These are phyloP conservation scores for Solanum corneliomulleri DNA, from an alignment of 257 asterid genomes.

Conservation along the genomic window DNA sequence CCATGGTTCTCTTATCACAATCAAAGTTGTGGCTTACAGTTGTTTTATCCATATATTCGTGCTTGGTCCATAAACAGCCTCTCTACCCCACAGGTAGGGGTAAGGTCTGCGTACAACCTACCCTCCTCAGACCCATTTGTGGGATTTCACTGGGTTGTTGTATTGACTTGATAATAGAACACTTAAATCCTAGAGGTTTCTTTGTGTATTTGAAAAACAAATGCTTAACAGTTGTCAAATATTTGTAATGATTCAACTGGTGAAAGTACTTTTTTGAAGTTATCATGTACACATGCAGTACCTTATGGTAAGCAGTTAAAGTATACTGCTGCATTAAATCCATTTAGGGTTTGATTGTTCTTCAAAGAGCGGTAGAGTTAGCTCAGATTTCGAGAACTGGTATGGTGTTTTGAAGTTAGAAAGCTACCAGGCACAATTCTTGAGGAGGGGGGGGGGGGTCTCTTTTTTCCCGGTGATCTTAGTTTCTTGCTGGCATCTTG, in stretches of 20 bases:
- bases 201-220: neutral
- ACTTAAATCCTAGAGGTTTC: neutral
- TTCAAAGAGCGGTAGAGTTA: neutral
- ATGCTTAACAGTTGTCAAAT: neutral
- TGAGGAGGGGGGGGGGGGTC: too few relatives aligned
- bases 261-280: neutral
- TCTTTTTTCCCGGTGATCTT: neutral
- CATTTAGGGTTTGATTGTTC: neutral
- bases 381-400: neutral
- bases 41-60: neutral
- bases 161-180: neutral
- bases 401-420: neutral
- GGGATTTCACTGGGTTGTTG: neutral
- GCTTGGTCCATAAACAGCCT: neutral
- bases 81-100: neutral
- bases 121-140: neutral
- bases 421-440: neutral
- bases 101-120: neutral
- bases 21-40: neutral
- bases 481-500: neutral
- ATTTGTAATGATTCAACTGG: neutral
- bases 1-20: neutral
- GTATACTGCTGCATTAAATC: neutral
- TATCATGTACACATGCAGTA: neutral
- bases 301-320: neutral